Evolutionary conservation across 1,284 basidiomycete species (phyloP), one percentile per base, ranked within the genome.

Genomic region (Pascua sp.): DNA sequence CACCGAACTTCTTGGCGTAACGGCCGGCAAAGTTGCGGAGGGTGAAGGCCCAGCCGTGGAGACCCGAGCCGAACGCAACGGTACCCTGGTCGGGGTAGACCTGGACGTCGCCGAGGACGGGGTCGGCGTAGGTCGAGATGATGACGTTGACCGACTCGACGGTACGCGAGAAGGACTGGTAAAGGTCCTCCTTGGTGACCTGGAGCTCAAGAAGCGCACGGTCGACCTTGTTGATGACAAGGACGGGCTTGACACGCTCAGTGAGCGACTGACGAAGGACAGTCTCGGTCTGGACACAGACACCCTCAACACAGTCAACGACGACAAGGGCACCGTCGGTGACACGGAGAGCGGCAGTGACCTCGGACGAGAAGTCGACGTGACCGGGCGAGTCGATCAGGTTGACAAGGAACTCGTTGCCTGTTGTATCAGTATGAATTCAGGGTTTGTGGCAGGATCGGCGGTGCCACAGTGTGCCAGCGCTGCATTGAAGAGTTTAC

Each of bases 201-300:
- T 98, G 96, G 61, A 99, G 87, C 82, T 99, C 96, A 72, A 99
- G 91, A 54, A 99, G 86, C 60, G 96, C 96, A 79, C 96, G 95
- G 82, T 99, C 96, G 75, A 99, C 94, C 85, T 99, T 99, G 88
- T 99, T 99, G 83, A 99, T 94, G 82, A 97, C 88, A 73, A 98
- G 87, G 74, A 99, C 95, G 70, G 96, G 96, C 84, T 97, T 98
- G 84, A 99, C 98, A 80, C 96, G 93, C 83, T 99, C 96, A 60
- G 87, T 86, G 55, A 99, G 86, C 59, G 96, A 91, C 79, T 99
- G 96, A 73, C 96, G 93, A 61, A 99, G 86, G 64, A 99, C 96
- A 47, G 96, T 98, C 83, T 98, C 96, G 77, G 96, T 98, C 82
- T 98, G 96, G 55, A 98, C 96, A 80, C 96, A 98, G 76, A 99